Base-by-base conservation (phyloP, 345 rosid genomes). In the Sonneratia caseolaris region DNA sequence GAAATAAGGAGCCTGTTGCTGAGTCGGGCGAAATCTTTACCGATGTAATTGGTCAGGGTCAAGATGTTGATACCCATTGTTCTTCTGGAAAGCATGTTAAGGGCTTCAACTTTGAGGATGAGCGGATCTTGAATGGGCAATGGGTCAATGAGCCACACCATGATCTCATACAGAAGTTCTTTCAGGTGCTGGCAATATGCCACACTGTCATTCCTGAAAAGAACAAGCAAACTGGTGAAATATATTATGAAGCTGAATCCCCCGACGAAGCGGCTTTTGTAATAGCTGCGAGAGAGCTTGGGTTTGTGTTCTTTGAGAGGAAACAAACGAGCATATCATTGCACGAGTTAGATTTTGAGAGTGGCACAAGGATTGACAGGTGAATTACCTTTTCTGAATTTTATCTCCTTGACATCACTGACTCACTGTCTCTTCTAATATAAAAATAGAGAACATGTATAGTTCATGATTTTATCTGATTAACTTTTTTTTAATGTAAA, bases 201-300 rank as follows among this genome's bases (percentile, higher is more conserved):
- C 93, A 94, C 73, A 91, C 97, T 4, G 96, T 85, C 48, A 87
- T 91, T 68, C 97, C 97, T 2, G 92, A 80, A 21, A 76, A 64
- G 10, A 43, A 82, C 22, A 24, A 37, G 51, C 78, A 75, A 32
- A 72, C 86, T 2, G 84, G 81, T 70, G 87, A 85, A 48, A 81
- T 85, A 57, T 77, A 78, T 37, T 94, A 90, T 69, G 97, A 91
- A 83, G 96, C 95, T 8, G 98, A 94, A 81, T 94, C 97, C 53
- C 87, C 86, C 0, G 98, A 94, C 72, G 98, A 94, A 76, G 88
- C 87, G 7, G 93, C 98, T 70, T 91, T 94, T 85, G 95, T 91
- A 38, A 74, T 82, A 61, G 92, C 98, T 76, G 87, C 98, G 14
- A 76, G 88, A 77, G 96, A 90, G 84, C 22, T 91, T 73, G 98